Evolutionary conservation across 2,329 filamentous ascomycete species (phyloP), one percentile per base, ranked within the genome.

Genomic region (Rhytidhysteron rufulum): DNA sequence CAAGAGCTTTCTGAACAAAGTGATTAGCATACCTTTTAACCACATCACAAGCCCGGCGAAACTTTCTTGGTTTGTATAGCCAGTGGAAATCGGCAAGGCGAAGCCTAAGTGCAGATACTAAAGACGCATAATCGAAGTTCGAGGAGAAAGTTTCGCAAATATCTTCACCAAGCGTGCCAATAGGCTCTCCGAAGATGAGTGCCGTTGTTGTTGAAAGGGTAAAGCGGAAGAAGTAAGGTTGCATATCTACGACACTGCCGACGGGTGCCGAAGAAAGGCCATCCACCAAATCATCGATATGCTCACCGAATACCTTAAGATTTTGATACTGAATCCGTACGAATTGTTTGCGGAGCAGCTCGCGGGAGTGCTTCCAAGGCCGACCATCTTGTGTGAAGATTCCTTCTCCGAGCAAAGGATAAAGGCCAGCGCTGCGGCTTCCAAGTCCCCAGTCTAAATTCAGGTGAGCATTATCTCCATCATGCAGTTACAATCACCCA

Each of bases 141-240:
- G 37, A 31, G 30, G 62, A 53, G 19, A 63, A 61, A 4, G 50
- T 45, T 3, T 36, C 17, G 7, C 55, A 49, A 31, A 62, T 57
- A 5, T 54, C 27, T 24, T 13, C 21, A n/a, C 33, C 39, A 49
- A 16, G 38, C 13, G 21, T 57, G 8, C 44, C 27, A 15, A 45
- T 40, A 8, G 55, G 43, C 34, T 47, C 43, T 5, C 54, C 52
- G 25, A 58, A 57, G 16, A 56, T 41, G n/a, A 54, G 78, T 72
- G 2, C 78, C 70, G 0, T 86, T 87, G 52, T 86, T 74, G 11
- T 80, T 79, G 31, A 80, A 75, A 2, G 95, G 73, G 63, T 93
- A 86, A 55, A 41, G 22, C 47, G 41, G 41, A 58, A 55, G 32
- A 65, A 64, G 0, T 60, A 43, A 0, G 58, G 34, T 41, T 39